Percentiles rank a stretch among this genome's conserved stretches.
Evolutionary conservation across 495 filamentous ascomycete species (phyloP).

Genomic region (Platismatia glauca): DNA sequence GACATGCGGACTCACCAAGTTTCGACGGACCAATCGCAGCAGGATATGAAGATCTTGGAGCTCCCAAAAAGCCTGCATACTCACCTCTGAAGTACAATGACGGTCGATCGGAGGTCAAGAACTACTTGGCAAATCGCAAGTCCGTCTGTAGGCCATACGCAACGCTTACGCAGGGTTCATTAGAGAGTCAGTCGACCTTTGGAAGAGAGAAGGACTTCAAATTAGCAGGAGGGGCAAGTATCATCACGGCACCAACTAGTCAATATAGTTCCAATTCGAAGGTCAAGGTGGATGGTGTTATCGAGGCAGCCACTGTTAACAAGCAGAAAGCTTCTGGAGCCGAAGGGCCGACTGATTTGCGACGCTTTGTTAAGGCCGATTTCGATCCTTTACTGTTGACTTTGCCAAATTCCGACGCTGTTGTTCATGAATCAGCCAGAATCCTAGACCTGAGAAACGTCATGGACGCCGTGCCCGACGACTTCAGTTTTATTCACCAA

Average conservation of each 20-base stretch:
- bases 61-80: conserved; percentile 32
- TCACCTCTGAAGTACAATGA: conserved; percentile 41
- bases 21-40: conserved; percentile 5
- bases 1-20: conserved; percentile 2
- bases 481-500: conserved; percentile 44
- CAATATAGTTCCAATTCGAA: conserved; percentile 6
- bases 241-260: conserved; percentile 10
- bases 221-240: neutral
- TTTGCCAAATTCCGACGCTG: conserved; percentile 15
- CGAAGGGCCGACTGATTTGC: conserved; percentile 17
- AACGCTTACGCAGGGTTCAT: conserved; percentile 20
- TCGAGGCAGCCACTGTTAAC: neutral
- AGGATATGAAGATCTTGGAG: neutral
- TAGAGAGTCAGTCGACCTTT: conserved; percentile 13
- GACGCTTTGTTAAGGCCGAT: conserved; percentile 23
- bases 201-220: conserved; percentile 4
- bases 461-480: conserved; percentile 29
- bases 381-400: conserved; percentile 23
- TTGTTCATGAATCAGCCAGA: conserved; percentile 12
- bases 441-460: conserved; percentile 17
- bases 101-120: conserved; percentile 29
- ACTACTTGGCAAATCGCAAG: conserved; percentile 20
- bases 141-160: conserved; percentile 23
- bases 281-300: neutral
- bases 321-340: conserved; percentile 7